These are phyloP conservation scores for Chrysanthemum seticuspe DNA, from an alignment of 129 eudicot species.

Conservation along the genomic window DNA sequence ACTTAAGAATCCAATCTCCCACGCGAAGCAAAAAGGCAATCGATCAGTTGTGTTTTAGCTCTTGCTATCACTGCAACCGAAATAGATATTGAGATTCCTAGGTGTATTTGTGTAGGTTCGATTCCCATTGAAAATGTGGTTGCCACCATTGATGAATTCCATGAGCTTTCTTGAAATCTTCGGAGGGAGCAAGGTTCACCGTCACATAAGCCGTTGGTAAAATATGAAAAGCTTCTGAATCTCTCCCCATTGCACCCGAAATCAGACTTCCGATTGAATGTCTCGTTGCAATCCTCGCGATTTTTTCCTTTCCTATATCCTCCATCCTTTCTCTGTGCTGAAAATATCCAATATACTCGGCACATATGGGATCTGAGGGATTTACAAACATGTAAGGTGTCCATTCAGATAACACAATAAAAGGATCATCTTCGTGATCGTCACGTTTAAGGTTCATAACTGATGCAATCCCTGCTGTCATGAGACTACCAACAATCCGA, in stretches of 20 bases:
- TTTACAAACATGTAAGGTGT: slow-evolving; percentile 60
- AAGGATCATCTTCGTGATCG: slow-evolving; percentile 34
- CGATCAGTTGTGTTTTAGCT: no score
- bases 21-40: no score
- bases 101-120: slow-evolving; percentile 43
- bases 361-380: slow-evolving; percentile 57
- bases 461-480: slow-evolving; percentile 59
- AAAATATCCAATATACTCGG: slow-evolving; percentile 66
- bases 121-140: slow-evolving; percentile 42
- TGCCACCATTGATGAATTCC: slow-evolving; percentile 84
- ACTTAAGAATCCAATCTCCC: no score
- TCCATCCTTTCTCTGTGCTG: slow-evolving; percentile 63
- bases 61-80: no score
- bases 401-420: slow-evolving; percentile 50
- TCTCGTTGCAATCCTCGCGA: slow-evolving; percentile 46
- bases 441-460: slow-evolving; percentile 24
- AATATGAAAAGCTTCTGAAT: slow-evolving; percentile 50
- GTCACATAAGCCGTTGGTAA: slow-evolving; percentile 60
- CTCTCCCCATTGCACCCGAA: slow-evolving; percentile 33
- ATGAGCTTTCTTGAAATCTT: slow-evolving; percentile 52
- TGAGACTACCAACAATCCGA: slow-evolving; percentile 42
- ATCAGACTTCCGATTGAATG: slow-evolving; percentile 47
- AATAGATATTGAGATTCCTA: no score
- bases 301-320: slow-evolving; percentile 37
- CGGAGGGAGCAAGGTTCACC: slow-evolving; percentile 31